These are phyloP conservation scores for Umbelopsis sp. DNA, from an alignment of 371 early-diverging fungal genomes.

Conservation along the genomic window DNA sequence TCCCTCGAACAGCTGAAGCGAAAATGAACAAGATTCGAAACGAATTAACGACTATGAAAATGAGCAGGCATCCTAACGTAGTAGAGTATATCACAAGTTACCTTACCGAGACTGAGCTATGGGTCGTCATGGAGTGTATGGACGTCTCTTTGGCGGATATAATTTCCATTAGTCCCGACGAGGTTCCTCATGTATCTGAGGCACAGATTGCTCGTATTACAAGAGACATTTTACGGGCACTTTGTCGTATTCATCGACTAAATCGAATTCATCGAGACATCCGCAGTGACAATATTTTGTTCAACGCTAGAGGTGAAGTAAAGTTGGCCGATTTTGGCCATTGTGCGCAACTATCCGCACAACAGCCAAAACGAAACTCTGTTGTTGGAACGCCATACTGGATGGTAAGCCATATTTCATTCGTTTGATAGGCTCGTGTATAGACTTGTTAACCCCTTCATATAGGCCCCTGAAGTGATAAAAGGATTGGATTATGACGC, in stretches of 20 bases:
- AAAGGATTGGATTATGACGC: conserved; percentile 76
- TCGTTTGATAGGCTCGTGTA: no score
- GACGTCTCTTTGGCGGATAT: conserved; percentile 79
- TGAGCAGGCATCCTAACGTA: conserved; percentile 70
- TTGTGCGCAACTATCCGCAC: conserved; percentile 65
- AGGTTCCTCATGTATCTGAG: conserved; percentile 53
- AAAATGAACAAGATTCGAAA: conserved; percentile 72
- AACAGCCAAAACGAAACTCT: conserved; percentile 67
- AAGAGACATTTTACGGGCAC: conserved; percentile 82
- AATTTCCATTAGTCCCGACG: conserved; percentile 62
- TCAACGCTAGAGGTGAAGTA: conserved; percentile 73
- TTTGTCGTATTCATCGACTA: conserved; percentile 89
- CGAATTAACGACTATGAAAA: conserved; percentile 73
- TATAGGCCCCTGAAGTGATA: conserved; percentile 88
- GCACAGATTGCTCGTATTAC: conserved; percentile 70
- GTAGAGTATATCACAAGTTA: conserved; percentile 76
- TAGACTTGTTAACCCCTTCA: no score
- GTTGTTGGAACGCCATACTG: conserved; percentile 88
- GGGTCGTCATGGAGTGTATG: conserved; percentile 83
- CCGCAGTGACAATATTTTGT: conserved; percentile 80
- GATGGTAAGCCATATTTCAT: conserved; percentile 62
- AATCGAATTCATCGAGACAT: conserved; percentile 96
- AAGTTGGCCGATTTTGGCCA: conserved; percentile 81
- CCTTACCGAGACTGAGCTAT: conserved; percentile 59
- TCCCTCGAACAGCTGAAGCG: conserved; percentile 61